Evolutionary conservation across 2,329 filamentous ascomycete species (phyloP).

Genomic region (Ophiostoma tasmaniense): DNA sequence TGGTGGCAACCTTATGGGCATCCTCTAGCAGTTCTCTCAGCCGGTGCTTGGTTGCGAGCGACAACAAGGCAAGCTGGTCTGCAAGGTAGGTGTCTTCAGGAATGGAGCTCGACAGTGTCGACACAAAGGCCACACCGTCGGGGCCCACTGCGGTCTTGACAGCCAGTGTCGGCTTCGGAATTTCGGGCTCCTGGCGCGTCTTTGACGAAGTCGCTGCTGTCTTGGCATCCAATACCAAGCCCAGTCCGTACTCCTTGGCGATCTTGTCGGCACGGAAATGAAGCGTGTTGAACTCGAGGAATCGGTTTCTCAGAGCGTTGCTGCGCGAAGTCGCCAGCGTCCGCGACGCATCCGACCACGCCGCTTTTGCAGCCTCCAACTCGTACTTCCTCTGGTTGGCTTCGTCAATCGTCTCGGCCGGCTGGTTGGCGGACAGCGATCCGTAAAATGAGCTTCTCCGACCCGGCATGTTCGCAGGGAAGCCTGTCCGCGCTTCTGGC

Average conservation of each 20-base stretch:
- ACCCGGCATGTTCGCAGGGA: conserved; percentile 47
- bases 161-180: conserved; percentile 44
- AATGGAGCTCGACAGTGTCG: conserved; percentile 60
- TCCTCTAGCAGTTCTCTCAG: conserved; percentile 70
- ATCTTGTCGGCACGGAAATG: conserved; percentile 52
- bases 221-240: conserved; percentile 48
- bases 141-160: conserved; percentile 49
- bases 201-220: conserved; percentile 35
- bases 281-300: conserved; percentile 56
- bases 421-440: conserved; percentile 57
- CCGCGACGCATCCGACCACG: conserved; percentile 58
- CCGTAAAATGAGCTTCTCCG: conserved; percentile 53
- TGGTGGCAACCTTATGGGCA: conserved; percentile 59
- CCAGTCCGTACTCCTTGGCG: conserved; percentile 48
- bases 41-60: conserved; percentile 73
- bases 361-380: conserved; percentile 55
- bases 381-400: conserved; percentile 55
- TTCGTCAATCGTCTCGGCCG: conserved; percentile 37
- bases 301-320: conserved; percentile 65
- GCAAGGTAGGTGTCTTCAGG: conserved; percentile 67
- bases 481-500: conserved; percentile 43
- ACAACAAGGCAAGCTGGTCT: conserved; percentile 75
- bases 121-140: conserved; percentile 52
- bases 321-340: conserved; percentile 51
- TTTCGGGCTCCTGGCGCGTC: conserved; percentile 42